A percentile compares a stretch with the other conserved stretches of the same genome.
Evolutionary conservation across 257 asterid genomes (phyloP).

Genomic region (Solanum dulcamara): DNA sequence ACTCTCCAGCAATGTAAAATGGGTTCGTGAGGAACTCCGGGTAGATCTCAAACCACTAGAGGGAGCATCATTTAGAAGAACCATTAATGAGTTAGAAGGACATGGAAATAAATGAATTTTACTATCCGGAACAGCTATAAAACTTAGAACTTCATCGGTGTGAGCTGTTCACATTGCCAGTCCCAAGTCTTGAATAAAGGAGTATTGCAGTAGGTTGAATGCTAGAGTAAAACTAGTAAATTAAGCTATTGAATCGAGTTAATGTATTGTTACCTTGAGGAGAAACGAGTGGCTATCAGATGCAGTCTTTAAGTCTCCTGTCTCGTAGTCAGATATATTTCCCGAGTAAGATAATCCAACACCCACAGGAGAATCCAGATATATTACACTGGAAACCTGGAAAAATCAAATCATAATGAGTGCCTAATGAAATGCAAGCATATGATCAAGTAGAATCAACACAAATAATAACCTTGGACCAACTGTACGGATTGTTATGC

Average conservation of each 20-base stretch:
- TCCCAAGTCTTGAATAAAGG: too few relatives aligned
- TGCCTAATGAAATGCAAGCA: neutral
- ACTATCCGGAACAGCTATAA: too few relatives aligned
- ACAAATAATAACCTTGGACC: conserved; percentile 73
- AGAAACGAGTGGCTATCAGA: conserved; percentile 70
- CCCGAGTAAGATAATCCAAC: conserved; percentile 80
- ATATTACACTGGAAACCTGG: conserved; percentile 69
- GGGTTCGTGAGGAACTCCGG: conserved; percentile 68
- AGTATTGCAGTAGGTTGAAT: too few relatives aligned
- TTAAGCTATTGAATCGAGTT: neutral
- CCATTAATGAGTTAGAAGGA: neutral
- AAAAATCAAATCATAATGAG: neutral
- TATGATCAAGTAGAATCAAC: neutral
- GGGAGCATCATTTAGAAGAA: conserved; percentile 5
- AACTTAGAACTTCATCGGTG: too few relatives aligned
- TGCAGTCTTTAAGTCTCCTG: conserved; percentile 83
- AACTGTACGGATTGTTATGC: conserved; percentile 82
- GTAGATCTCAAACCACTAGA: conserved; percentile 89
- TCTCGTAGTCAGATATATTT: conserved; percentile 50
- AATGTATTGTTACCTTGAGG: conserved; percentile 45
- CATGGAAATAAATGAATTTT: too few relatives aligned
- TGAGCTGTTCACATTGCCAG: too few relatives aligned
- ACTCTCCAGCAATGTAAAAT: conserved; percentile 78
- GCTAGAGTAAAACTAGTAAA: neutral
- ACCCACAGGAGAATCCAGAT: conserved; percentile 93